Evolutionary conservation across 345 rosid genomes (phyloP), one percentile per base, ranked within the genome.

Genomic region (Brassica rapa): DNA sequence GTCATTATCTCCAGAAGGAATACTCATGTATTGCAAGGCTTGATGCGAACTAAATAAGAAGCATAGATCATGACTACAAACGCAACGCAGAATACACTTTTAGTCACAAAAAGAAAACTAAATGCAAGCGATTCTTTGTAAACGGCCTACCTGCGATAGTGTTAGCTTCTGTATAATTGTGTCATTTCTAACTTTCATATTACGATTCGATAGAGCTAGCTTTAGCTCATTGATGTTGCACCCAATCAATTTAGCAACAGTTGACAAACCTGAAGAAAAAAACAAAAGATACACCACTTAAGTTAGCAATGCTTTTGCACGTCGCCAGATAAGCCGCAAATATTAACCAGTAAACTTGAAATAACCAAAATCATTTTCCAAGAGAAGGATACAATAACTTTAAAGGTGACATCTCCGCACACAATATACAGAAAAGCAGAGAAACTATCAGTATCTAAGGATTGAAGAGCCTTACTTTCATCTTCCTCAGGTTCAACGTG

Each of bases 181-280:
- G 75, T 95, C 98, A 84, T 86, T 91, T 53, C 94, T 87, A 81
- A 90, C 98, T 86, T 80, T 89, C 98, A 95, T 95, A 74, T 89
- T 93, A 78, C 91, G 97, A 76, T 93, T 91, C 12, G 98, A 90
- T 71, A 95, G 80, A 80, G 98, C 90, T 63, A 88, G 72, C 79
- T 84, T 93, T 68, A 95, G 94, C 43, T 87, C 90, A 21, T 15
- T 86, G 77, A 79, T 72, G 68, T 80, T 74, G 83, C 97, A 95
- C 39, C 97, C 97, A 78, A 93, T 87, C 85, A 95, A 84, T 77
- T 86, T 82, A 66, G 98, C 88, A 78, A 91, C 96, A 82, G 78
- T 87, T 51, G 41, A 79, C 61, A 95, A 83, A 81, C 91, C 97
- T 95, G 87, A 65, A 73, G 6, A 86, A 67, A 66, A n/a, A 78